Evolutionary conservation across 768 basidiomycete species (phyloP).

Genomic region (Termitomyces sp.): DNA sequence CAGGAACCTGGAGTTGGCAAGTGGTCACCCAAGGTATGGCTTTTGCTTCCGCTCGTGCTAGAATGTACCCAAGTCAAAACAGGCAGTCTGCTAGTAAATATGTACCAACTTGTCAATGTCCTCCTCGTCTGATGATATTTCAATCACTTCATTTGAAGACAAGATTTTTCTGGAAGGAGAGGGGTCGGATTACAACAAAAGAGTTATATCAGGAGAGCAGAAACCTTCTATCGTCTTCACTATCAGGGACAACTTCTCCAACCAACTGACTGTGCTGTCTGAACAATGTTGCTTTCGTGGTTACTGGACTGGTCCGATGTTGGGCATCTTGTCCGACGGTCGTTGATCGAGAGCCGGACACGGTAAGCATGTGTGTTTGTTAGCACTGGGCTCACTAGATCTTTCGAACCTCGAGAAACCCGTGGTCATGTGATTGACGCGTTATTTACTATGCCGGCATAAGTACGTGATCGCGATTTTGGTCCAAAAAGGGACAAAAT

Average conservation of each 20-base stretch:
- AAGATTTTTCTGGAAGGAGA: background rate
- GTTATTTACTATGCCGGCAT: background rate
- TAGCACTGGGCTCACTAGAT: too few relatives aligned
- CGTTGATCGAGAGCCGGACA: background rate
- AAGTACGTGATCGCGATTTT: background rate
- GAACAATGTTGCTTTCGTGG: background rate
- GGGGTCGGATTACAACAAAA: background rate
- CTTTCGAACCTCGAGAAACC: background rate
- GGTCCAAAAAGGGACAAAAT: background rate
- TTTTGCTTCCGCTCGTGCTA: background rate
- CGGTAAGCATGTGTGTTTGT: background rate
- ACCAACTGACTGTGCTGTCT: background rate
- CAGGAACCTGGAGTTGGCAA: background rate
- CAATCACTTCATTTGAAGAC: constrained; percentile 33
- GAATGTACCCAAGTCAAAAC: background rate
- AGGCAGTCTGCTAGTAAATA: background rate
- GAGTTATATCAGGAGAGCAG: background rate
- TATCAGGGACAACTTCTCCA: constrained; percentile 38
- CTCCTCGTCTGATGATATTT: constrained; percentile 48
- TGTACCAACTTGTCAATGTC: constrained; percentile 31
- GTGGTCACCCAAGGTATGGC: background rate
- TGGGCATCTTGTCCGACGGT: background rate
- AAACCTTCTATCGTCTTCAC: constrained; percentile 37
- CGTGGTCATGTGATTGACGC: constrained; percentile 7
- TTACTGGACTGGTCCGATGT: background rate